Evolutionary conservation across 2,329 filamentous ascomycete genomes (phyloP).

Genomic region (Colletotrichum lupini): DNA sequence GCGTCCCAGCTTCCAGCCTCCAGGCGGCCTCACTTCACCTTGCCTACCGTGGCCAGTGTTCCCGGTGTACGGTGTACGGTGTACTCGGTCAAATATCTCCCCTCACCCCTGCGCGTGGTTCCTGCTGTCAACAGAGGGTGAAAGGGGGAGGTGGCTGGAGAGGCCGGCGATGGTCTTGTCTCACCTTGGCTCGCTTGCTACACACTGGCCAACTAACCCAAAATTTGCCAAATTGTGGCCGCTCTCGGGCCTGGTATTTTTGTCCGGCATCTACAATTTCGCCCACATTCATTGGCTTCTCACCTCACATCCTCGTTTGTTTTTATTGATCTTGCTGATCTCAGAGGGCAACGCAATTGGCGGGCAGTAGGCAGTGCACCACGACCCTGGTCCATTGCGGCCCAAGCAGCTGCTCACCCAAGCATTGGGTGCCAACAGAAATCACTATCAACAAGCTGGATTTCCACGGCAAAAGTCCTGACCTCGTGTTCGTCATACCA

Average conservation of each 20-base stretch:
- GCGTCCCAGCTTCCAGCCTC: not conserved
- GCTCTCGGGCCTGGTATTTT: constrained; percentile 24
- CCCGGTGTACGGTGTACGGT: constrained; percentile 12
- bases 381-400: constrained; percentile 23
- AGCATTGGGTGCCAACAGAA: constrained; percentile 30
- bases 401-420: constrained; percentile 27
- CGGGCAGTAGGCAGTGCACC: constrained; percentile 15
- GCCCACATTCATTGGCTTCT: constrained; percentile 25
- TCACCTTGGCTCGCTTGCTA: constrained; percentile 24
- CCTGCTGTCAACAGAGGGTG: not conserved
- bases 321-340: constrained; percentile 41
- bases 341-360: constrained; percentile 37
- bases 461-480: not conserved
- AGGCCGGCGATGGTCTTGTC: constrained; percentile 25
- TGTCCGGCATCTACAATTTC: constrained; percentile 20
- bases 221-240: not conserved
- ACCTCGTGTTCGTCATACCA: constrained; percentile 24
- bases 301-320: constrained; percentile 28
- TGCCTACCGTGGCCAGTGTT: not conserved
- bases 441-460: constrained; percentile 19
- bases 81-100: constrained; percentile 23
- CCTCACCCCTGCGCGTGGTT: not conserved
- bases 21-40: constrained; percentile 2
- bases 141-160: constrained; percentile 16
- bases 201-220: constrained; percentile 22